Evolutionary conservation across 2,329 filamentous ascomycete species (phyloP), one percentile per base, ranked within the genome.

Genomic region (Fusarium pininemorale): DNA sequence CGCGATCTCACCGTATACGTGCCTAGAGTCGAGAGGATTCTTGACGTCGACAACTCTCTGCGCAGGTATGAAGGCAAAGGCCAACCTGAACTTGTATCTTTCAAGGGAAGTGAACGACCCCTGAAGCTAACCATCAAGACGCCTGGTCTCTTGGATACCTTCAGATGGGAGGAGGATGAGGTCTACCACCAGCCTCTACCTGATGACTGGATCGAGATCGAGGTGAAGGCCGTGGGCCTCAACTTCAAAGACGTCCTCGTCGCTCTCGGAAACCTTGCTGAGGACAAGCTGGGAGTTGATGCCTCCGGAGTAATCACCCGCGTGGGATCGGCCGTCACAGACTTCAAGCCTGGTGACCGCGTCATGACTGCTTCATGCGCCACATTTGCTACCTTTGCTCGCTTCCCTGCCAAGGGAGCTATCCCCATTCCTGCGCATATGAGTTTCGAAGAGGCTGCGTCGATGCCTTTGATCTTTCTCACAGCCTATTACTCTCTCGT

Each of bases 241-340:
- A 62, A 66, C 48, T 61, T 66, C 7, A 61, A 66, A 37, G 63
- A 62, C 13, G 56, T 62, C 9, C 63, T 66, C 6, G 53, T 66
- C n/a, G 35, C 63, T 4, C 30, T 66, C 13, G 63, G 63, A 7
- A 58, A 66, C 18, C 51, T 62, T 38, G 55, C 55, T 8, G 62
- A 48, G 18, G 50, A 57, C 9, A 48, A 51, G 24, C 38, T 60
- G 16, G 58, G 55, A 11, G 55, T 57, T 16, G 62, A 65, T 48
- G 50, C 42, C 9, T 41, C 55, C 12, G 55, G 55, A 15, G 32
- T 65, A 14, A 39, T 65, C 30, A 65, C 47, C 22, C 45, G 45
- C 26, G 39, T 53, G 10, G 62, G 63, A 16, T 66, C 57, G 28
- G 35, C 35, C 10, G 63, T 66, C 18, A 18, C 7, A 22, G 53